phyloP scores from a whole-genome alignment of 495 filamentous ascomycete species.

The Pyronema domesticum region DNA sequence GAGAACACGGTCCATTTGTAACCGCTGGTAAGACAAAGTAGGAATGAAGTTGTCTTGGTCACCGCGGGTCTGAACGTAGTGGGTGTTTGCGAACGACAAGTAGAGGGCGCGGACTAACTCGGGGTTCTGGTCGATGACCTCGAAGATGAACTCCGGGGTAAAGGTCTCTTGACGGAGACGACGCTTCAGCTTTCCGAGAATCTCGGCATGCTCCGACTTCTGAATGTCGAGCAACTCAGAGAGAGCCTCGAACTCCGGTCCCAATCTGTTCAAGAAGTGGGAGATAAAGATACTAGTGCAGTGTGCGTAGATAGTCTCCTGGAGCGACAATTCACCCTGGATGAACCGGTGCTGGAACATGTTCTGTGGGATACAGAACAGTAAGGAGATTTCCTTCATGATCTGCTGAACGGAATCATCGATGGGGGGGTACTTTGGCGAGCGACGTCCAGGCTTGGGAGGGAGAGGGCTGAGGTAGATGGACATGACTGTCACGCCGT shows the following conservation, averaged over 20 bases:
- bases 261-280: slow-evolving; percentile 90
- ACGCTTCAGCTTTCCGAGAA: slow-evolving; percentile 89
- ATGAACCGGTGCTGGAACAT: slow-evolving; percentile 81
- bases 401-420: slow-evolving; percentile 95
- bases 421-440: slow-evolving; percentile 43
- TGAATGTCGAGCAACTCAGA: slow-evolving; percentile 61
- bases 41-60: slow-evolving; percentile 67
- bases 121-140: slow-evolving; percentile 88
- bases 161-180: slow-evolving; percentile 91
- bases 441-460: neutral
- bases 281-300: slow-evolving; percentile 94
- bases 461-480: slow-evolving; percentile 66
- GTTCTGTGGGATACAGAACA: slow-evolving; percentile 97
- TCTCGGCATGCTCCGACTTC: slow-evolving; percentile 70
- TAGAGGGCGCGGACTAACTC: slow-evolving; percentile 77
- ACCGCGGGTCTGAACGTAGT: slow-evolving; percentile 65
- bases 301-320: slow-evolving; percentile 93
- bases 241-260: slow-evolving; percentile 77
- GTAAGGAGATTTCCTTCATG: slow-evolving; percentile 89
- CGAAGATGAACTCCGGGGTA: slow-evolving; percentile 89
- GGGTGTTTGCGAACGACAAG: slow-evolving; percentile 74
- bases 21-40: slow-evolving; percentile 56
- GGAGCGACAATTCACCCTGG: slow-evolving; percentile 71
- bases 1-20: slow-evolving; percentile 59
- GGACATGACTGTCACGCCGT: slow-evolving; percentile 91